phyloP scores from a whole-genome alignment of 768 basidiomycete genomes.

The Atractiella rhizophila region DNA sequence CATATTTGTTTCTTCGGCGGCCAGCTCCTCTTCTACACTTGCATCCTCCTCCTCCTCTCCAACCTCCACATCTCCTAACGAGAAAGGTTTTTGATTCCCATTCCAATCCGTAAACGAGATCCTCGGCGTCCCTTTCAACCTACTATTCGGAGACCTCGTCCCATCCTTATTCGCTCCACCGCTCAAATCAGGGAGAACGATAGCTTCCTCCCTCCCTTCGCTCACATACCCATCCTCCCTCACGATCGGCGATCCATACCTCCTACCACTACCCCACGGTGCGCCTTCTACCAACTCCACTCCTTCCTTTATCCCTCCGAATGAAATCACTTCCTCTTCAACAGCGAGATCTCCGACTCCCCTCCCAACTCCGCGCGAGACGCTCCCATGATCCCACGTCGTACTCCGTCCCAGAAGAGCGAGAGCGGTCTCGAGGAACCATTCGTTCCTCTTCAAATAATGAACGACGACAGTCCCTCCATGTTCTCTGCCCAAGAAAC shows the following conservation, averaged over 20 bases:
- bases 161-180: constrained; percentile 1
- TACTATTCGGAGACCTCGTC: constrained; percentile 4
- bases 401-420: constrained; percentile 37
- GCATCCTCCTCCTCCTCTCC: not conserved
- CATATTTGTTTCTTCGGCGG: not conserved
- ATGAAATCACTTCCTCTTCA: constrained; percentile 1
- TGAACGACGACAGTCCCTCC: constrained; percentile 91
- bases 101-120: not conserved
- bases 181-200: constrained; percentile 6
- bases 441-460: constrained; percentile 88
- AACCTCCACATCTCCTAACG: not conserved
- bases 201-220: constrained; percentile 1
- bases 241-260: constrained; percentile 17
- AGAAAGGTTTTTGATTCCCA: not conserved
- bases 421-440: constrained; percentile 81
- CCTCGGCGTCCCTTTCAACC: constrained; percentile 2
- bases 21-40: not conserved
- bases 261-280: constrained; percentile 13
- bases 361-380: constrained; percentile 4
- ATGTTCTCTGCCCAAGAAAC: constrained; percentile 15
- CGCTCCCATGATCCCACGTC: constrained; percentile 16
- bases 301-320: no score
- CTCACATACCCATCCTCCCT: constrained; percentile 8
- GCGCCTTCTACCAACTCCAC: constrained; percentile 2
- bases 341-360: not conserved